Percentiles rank a stretch among this genome's conserved stretches.
Conservation (phyloP, 495 filamentous ascomycete species). For the Astrocystis sublimbata region DNA sequence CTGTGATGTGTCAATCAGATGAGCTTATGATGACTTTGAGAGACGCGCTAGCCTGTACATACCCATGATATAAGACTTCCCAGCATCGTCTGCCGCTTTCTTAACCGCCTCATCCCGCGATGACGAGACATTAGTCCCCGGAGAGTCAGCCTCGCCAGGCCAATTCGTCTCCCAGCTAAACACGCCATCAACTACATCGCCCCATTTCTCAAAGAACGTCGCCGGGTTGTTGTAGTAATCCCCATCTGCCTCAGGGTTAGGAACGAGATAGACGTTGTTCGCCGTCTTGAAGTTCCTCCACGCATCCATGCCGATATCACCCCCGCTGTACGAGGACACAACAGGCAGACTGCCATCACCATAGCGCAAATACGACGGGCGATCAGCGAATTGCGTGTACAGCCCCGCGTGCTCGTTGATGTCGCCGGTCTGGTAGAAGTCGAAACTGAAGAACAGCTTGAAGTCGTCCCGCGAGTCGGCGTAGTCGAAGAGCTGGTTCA, state of each 20-base stretch:
- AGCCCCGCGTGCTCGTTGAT: slow-evolving; percentile 29
- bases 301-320: slow-evolving; percentile 21
- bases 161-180: slow-evolving; percentile 42
- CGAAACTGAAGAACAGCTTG: slow-evolving; percentile 46
- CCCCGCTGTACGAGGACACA: slow-evolving; percentile 37
- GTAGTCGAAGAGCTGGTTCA: slow-evolving; percentile 36
- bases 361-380: slow-evolving; percentile 31
- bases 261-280: slow-evolving; percentile 35
- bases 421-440: slow-evolving; percentile 34
- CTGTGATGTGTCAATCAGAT: slow-evolving; percentile 17
- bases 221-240: slow-evolving; percentile 28
- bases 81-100: slow-evolving; percentile 25
- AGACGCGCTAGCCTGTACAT: slow-evolving; percentile 15
- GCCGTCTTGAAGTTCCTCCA: slow-evolving; percentile 32
- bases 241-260: slow-evolving; percentile 29
- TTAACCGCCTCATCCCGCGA: slow-evolving; percentile 25
- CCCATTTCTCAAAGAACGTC: slow-evolving; percentile 26
- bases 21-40: not conserved
- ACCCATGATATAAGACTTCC: slow-evolving; percentile 43
- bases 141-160: slow-evolving; percentile 28
- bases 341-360: slow-evolving; percentile 25
- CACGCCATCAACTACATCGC: slow-evolving; percentile 33
- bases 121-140: slow-evolving; percentile 25
- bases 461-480: slow-evolving; percentile 30
- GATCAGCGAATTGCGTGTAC: slow-evolving; percentile 28